A percentile compares a stretch with the other conserved stretches of the same genome.
Evolutionary conservation across 2,329 filamentous ascomycete species (phyloP).

Genomic region (Trichoderma sp.): DNA sequence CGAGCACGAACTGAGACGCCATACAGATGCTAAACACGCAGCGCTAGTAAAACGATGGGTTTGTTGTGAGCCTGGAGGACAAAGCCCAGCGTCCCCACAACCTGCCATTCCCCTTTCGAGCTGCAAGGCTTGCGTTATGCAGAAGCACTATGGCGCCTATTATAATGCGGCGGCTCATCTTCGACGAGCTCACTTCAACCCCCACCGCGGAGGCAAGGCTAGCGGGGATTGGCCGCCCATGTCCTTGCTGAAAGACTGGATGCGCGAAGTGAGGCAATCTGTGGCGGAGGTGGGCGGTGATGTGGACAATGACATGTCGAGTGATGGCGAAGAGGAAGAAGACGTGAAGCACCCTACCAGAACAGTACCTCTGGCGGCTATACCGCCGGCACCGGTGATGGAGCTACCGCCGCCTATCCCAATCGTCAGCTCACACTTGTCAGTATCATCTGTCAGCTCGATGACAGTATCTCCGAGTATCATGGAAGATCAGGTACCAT

Average conservation of each 20-base stretch:
- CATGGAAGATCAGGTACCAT: not conserved
- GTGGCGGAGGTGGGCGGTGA: constrained; percentile 43
- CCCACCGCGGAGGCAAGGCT: constrained; percentile 53
- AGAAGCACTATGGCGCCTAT: constrained; percentile 57
- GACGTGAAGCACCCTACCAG: constrained; percentile 30
- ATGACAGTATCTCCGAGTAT: constrained; percentile 16
- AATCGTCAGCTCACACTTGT: not conserved
- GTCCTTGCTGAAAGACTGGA: constrained; percentile 58
- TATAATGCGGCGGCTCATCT: constrained; percentile 60
- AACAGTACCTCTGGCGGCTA: not conserved
- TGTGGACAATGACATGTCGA: constrained; percentile 35
- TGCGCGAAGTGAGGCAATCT: constrained; percentile 56
- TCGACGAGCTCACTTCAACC: constrained; percentile 55
- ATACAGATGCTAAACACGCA: constrained; percentile 58
- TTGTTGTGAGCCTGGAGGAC: constrained; percentile 48
- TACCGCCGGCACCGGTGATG: not conserved
- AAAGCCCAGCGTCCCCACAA: constrained; percentile 38
- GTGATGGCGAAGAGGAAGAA: constrained; percentile 51
- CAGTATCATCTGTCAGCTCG: constrained; percentile 10
- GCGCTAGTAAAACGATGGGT: constrained; percentile 55
- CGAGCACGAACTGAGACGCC: constrained; percentile 77
- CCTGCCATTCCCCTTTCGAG: constrained; percentile 52
- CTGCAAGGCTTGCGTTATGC: constrained; percentile 55
- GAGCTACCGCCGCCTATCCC: constrained; percentile 5
- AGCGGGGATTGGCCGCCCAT: constrained; percentile 59